Base-by-base conservation (phyloP, 495 filamentous ascomycete genomes). In the Thozetella sp. region DNA sequence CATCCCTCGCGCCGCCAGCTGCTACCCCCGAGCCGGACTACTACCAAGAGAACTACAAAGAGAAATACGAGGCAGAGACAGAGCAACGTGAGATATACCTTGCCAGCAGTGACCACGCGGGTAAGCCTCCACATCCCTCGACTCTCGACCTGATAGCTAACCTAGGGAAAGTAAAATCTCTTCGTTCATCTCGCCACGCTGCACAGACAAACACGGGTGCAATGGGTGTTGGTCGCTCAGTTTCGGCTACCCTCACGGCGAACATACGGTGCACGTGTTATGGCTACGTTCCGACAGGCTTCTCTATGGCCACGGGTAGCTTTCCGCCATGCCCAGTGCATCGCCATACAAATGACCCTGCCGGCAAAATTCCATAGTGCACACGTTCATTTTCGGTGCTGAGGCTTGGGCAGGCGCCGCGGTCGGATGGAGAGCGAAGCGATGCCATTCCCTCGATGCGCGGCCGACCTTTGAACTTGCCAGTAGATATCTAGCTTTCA, bases 1-100 rank as follows among this genome's bases (percentile, higher is more conserved):
- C n/a, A 6, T 37, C 30, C 30, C 30, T 37, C 30, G 30, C 30
- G 17, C 30, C 17, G 30, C 6, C 9, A 37, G 9, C 30, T 9
- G 9, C 30, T 37, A 37, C 17, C 4, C n/a, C 43, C n/a, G 43
- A 48, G 43, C 4, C 43, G 3, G 43, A 48, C n/a, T 48, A 10
- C 43, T 48, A 48, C 43, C 43, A 48, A 20, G 43, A 48, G 43
- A 48, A 48, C 20, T 48, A 48, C n/a, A 48, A 20, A n/a, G 43
- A 48, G n/a, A 48, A 48, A n/a, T 48, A 48, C n/a, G 43, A 48
- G 3, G 43, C 43, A 10, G 20, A 4, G 4, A 19, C 12, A 19
- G 43, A 48, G 43, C 43, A 48, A 19, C 43, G 43, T 19, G 9
- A 19, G 10, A 10, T 15, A 9, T 48, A 13, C 43, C 43, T 48